Evolutionary conservation across 371 early-diverging fungal species (phyloP).

Genomic region (Cokeromyces recurvatus): DNA sequence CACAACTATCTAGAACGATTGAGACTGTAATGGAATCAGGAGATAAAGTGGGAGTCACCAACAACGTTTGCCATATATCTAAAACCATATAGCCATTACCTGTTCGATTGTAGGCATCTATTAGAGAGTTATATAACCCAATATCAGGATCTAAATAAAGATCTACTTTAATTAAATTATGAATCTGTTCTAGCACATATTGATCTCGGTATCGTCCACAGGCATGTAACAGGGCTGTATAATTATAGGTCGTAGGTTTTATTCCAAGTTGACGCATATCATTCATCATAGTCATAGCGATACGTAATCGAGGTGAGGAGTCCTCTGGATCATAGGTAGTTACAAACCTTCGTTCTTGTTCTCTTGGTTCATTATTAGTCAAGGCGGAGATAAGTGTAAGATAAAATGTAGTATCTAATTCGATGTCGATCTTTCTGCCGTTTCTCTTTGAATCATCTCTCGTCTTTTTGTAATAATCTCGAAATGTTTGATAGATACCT

Average conservation of each 20-base stretch:
- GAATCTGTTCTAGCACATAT: constrained; percentile 22
- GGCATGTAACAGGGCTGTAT: constrained; percentile 25
- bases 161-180: constrained; percentile 29
- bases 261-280: constrained; percentile 30
- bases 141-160: constrained; percentile 30
- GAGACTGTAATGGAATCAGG: constrained; percentile 21
- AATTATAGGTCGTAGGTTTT: constrained; percentile 22
- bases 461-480: constrained; percentile 18
- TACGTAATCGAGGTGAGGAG: constrained; percentile 5
- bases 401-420: constrained; percentile 25
- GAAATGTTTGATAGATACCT: constrained; percentile 19
- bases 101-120: constrained; percentile 29
- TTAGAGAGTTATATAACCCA: constrained; percentile 28
- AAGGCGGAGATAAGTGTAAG: constrained; percentile 17
- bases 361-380: neutral
- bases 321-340: neutral
- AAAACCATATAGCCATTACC: constrained; percentile 22
- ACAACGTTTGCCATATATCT: constrained; percentile 30
- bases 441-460: neutral
- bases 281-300: constrained; percentile 23
- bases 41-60: neutral
- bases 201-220: constrained; percentile 21
- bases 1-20: constrained; percentile 28
- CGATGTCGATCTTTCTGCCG: constrained; percentile 2
- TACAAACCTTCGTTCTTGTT: neutral